A percentile compares a stretch with the other conserved stretches of the same genome.
phyloP scores from a whole-genome alignment of 257 asterid species.

The Nicotiana knightiana region DNA sequence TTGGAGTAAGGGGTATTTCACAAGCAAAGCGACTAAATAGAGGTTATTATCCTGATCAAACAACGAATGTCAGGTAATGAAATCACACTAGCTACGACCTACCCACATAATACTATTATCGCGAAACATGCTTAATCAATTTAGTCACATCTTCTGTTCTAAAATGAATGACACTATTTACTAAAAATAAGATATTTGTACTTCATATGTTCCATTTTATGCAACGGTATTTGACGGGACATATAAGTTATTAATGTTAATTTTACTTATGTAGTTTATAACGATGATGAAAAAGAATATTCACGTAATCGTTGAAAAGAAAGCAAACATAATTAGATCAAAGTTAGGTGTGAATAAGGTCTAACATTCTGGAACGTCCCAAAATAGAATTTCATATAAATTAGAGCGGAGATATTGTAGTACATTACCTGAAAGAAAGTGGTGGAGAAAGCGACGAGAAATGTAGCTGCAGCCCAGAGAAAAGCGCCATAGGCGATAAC shows the following conservation, averaged over 20 bases:
- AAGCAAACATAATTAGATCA: not conserved
- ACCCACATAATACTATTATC: not conserved
- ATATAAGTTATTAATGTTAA: not conserved
- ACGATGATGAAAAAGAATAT: not conserved
- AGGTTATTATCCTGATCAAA: not conserved
- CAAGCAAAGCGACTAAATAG: too few relatives aligned
- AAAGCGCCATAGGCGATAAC: constrained; percentile 72
- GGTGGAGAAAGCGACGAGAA: constrained; percentile 68
- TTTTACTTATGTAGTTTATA: not conserved
- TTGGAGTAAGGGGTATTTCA: too few relatives aligned
- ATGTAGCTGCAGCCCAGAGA: constrained; percentile 78
- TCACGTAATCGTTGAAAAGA: not conserved
- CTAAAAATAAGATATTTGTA: too few relatives aligned
- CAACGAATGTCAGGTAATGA: not conserved
- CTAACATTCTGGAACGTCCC: not conserved
- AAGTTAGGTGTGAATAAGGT: not conserved
- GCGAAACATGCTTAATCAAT: not conserved
- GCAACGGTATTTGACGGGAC: not conserved
- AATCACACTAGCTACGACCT: not conserved
- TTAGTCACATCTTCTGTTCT: not conserved
- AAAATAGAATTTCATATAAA: not conserved
- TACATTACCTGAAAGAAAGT: constrained; percentile 44
- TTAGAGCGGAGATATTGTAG: not conserved
- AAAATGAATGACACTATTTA: not conserved
- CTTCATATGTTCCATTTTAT: not conserved